These are phyloP conservation scores for Clavispora asparagi DNA, from an alignment of 805 yeast species.

Conservation along the genomic window DNA sequence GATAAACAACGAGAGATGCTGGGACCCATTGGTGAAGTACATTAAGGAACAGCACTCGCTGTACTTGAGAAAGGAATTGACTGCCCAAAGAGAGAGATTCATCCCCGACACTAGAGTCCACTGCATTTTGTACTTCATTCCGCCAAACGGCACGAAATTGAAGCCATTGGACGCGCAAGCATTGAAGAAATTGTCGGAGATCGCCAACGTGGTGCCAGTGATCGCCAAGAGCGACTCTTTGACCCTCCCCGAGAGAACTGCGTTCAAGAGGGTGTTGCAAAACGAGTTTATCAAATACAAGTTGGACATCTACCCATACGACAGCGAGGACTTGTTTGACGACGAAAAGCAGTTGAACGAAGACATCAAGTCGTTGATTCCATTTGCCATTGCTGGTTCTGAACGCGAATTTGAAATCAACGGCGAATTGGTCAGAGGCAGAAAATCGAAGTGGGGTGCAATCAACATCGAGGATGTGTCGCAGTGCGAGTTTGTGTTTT, in stretches of 20 bases:
- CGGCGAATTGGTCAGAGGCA: conserved; percentile 81
- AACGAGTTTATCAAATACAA: conserved; percentile 68
- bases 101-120: conserved; percentile 90
- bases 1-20: conserved; percentile 88
- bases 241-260: conserved; percentile 77
- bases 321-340: conserved; percentile 59
- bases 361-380: conserved; percentile 70
- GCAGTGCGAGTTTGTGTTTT: conserved; percentile 92
- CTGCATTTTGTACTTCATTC: conserved; percentile 81
- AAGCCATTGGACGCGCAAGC: conserved; percentile 78
- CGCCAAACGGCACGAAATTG: conserved; percentile 82
- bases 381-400: conserved; percentile 93
- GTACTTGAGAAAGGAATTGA: conserved; percentile 87
- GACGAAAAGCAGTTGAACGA: conserved; percentile 71
- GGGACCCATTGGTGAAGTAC: conserved; percentile 94
- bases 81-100: conserved; percentile 83
- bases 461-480: conserved; percentile 90
- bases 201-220: conserved; percentile 90
- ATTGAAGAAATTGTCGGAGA: conserved; percentile 77
- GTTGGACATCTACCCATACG: conserved; percentile 81
- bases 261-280: conserved; percentile 72
- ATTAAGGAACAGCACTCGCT: conserved; percentile 93
- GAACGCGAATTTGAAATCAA: conserved; percentile 69
- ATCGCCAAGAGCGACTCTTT: conserved; percentile 91
- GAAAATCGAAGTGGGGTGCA: conserved; percentile 91